Base-by-base conservation (phyloP, 768 basidiomycete species). In the Mycena sanguinolenta region DNA sequence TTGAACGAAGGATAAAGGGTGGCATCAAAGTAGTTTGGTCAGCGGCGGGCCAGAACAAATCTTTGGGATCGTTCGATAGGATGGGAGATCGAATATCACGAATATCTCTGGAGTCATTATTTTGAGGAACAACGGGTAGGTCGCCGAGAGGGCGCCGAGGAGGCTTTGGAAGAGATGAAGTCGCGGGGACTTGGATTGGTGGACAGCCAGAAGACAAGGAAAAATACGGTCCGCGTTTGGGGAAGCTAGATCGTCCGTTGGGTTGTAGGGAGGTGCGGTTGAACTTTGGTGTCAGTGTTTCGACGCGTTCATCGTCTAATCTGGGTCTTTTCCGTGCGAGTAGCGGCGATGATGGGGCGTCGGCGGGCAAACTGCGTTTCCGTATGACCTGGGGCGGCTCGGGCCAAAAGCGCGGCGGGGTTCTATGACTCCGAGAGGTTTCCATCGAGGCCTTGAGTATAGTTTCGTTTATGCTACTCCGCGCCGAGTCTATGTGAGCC, bases 401-500 rank as follows among this genome's bases (percentile, higher is more conserved):
- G 50, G 58, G 70, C 52, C 58, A 57, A 23, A 61, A 32, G n/a
- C 58, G 67, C n/a, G 60, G 53, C 34, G 44, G 69, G 38, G 42
- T 58, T 70, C 30, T 55, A 34, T 60, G 70, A 50, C 62, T 17
- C 2, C 61, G 30, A 44, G 63, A 46, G 39, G 64, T 55, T 17
- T 70, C 61, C 12, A 52, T 46, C 13, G 62, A 63, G 28, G 73
- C 63, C 49, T 76, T 78, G 34, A 65, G 64, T 30, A 83, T 60
- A 16, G 77, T 73, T 34, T 86, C 84, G 10, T 71, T 72, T 50
- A 86, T 73, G 25, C 59, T 73, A 34, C 74, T 81, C 54, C 82
- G 81, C 55, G 82, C 79, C 17, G 82, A 74, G 61, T 90, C 85
- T 61, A 92, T 83, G 73, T 91, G 89, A 1, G 87, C 77, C 1